Evolutionary conservation across 1,284 basidiomycete genomes (phyloP), one percentile per base, ranked within the genome.

Genomic region (Vanrija pseudolonga): DNA sequence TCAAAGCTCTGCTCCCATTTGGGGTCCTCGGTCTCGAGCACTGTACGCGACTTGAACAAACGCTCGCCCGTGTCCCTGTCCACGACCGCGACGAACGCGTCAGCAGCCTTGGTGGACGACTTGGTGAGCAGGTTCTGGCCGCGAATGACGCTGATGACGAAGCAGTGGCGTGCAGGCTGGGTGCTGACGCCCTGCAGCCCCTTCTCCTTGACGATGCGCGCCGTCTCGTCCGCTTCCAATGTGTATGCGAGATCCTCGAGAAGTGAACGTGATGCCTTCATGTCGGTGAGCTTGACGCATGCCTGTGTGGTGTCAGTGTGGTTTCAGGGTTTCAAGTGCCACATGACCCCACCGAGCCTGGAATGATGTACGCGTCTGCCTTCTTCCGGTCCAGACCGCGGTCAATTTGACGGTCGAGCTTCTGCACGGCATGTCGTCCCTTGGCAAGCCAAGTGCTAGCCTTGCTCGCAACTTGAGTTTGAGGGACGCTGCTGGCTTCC

Each of bases 361-460:
- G 52, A 6, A 58, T 42, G 5, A 51, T 19, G 46, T 51, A 58
- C n/a, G 37, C 52, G 6, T 47, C 52, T 2, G 24, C 41, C 42
- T 12, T 40, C n/a, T 44, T 32, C 23, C 43, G 38, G 26, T 50
- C 22, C 15, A 45, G 50, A 12, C 32, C 32, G 32, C 41, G 50
- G 24, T 56, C 55, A 22, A 60, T 67, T 56, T 67, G 71, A 57
- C 62, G 65, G 51, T 76, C 73, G 8, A 74, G 53, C 43, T 58
- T 65, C 45, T 72, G 69, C 39, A 73, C 66, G 9, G 72, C 72
- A 40, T 74, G 72, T 50, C 71, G 71, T 39, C 74, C 68, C 51
- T 77, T 77, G 4, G 72, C 72, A 20, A 77, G 54, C 76, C 76
- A 77, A 8, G 65, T 64, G 1, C 68, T 58, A 0, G 74, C 73